phyloP scores from a whole-genome alignment of 441 rosid genomes.

The Bocquillonia castaneifolia region DNA sequence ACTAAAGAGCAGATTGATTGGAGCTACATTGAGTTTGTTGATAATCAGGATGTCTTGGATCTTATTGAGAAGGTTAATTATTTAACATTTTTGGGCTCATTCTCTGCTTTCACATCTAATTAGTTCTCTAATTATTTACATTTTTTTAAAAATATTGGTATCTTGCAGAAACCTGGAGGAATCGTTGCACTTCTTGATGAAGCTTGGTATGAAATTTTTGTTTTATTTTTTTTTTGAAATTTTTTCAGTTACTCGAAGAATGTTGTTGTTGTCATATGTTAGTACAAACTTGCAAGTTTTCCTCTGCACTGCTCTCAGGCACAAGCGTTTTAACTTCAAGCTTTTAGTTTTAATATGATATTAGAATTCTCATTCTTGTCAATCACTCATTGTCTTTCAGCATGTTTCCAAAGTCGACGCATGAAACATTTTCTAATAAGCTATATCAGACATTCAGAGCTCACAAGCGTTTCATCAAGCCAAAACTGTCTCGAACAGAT shows the following conservation, averaged over 20 bases:
- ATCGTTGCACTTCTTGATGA: slow-evolving; percentile 94
- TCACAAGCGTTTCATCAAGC: slow-evolving; percentile 92
- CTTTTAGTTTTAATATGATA: slow-evolving; percentile 10
- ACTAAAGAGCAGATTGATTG: slow-evolving; percentile 90
- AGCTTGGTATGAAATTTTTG: slow-evolving; percentile 65
- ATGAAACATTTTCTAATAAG: slow-evolving; percentile 92
- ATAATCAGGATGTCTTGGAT: slow-evolving; percentile 95
- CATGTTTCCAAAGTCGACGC: slow-evolving; percentile 99
- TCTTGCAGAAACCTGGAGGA: slow-evolving; percentile 93
- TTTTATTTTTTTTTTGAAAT: background rate
- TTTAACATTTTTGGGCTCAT: too few relatives aligned
- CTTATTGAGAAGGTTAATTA: slow-evolving; percentile 91
- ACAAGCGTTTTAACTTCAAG: slow-evolving; percentile 2
- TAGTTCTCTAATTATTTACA: background rate
- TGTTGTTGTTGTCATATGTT: background rate
- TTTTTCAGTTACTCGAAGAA: slow-evolving; percentile 9
- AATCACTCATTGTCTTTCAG: slow-evolving; percentile 39
- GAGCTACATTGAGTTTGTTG: slow-evolving; percentile 99
- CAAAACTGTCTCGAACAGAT: slow-evolving; percentile 93
- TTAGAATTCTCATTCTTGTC: slow-evolving; percentile 18
- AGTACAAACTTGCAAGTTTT: background rate
- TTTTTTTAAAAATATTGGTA: slow-evolving; percentile 8
- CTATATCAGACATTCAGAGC: slow-evolving; percentile 87
- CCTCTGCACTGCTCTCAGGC: background rate
- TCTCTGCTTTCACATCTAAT: background rate